Conservation (phyloP, 2,329 filamentous ascomycete species). For the Fusarium sp. region DNA sequence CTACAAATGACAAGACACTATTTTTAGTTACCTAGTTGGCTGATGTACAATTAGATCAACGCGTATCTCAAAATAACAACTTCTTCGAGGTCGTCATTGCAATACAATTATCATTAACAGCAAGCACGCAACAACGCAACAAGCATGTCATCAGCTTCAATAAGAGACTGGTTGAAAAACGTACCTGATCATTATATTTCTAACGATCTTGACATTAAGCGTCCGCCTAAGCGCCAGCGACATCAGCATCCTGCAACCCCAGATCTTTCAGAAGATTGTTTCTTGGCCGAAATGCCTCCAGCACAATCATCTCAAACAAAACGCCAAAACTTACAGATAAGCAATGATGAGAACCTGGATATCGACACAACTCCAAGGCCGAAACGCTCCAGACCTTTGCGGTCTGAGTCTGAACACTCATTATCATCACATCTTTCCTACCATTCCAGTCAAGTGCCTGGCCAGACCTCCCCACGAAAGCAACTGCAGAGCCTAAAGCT, state of each 20-base stretch:
- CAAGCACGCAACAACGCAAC: background rate
- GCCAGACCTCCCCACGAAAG: background rate
- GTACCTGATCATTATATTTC: background rate
- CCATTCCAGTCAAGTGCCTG: background rate
- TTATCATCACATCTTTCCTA: background rate
- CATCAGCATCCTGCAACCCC: background rate
- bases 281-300: background rate
- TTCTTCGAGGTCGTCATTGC: too few relatives aligned
- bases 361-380: background rate
- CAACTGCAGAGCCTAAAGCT: background rate
- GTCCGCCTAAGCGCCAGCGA: background rate
- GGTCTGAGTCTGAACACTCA: conserved; percentile 20
- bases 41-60: too few relatives aligned
- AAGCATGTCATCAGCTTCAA: background rate
- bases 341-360: background rate
- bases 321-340: background rate
- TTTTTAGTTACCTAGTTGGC: too few relatives aligned
- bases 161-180: background rate
- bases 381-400: conserved; percentile 6
- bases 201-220: background rate
- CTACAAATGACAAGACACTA: too few relatives aligned
- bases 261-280: background rate
- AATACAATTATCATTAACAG: too few relatives aligned
- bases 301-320: background rate
- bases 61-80: too few relatives aligned